phyloP scores from a whole-genome alignment of 176 grass and related monocot genomes.

The Bonia amplexicaulis region DNA sequence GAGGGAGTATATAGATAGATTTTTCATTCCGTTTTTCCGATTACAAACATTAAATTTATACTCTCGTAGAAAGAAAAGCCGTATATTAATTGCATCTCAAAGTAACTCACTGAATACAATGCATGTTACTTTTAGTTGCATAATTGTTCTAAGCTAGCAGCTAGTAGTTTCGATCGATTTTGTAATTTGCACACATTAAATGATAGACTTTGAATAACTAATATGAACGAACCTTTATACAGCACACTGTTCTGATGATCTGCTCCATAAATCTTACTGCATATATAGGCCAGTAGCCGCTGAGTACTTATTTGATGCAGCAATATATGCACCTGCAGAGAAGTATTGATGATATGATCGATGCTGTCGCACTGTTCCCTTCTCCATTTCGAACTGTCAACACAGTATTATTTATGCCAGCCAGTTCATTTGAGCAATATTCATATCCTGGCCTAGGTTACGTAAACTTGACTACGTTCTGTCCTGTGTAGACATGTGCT shows the following conservation, averaged over 20 bases:
- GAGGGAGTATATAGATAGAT: too few species aligned
- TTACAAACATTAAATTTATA: too few species aligned
- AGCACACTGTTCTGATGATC: not conserved
- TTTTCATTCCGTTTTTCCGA: too few species aligned
- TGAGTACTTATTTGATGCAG: not conserved
- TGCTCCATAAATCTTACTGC: not conserved
- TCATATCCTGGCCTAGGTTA: not conserved
- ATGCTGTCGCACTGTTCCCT: not conserved
- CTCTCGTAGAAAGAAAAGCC: too few species aligned
- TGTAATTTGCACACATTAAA: too few species aligned
- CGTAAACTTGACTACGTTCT: not conserved
- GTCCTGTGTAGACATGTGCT: constrained; percentile 12
- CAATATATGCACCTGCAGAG: not conserved
- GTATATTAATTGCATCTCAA: too few species aligned
- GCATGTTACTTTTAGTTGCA: too few species aligned
- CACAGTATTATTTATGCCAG: not conserved
- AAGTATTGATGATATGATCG: not conserved
- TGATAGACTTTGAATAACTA: too few species aligned
- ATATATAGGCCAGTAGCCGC: not conserved
- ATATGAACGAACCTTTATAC: not conserved
- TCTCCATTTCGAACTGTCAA: constrained; percentile 5
- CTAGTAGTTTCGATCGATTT: too few species aligned
- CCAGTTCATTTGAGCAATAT: not conserved
- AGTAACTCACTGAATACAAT: too few species aligned
- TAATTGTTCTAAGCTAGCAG: too few species aligned